Conservation (phyloP, 768 basidiomycete species). For the Auricularia cornea region DNA sequence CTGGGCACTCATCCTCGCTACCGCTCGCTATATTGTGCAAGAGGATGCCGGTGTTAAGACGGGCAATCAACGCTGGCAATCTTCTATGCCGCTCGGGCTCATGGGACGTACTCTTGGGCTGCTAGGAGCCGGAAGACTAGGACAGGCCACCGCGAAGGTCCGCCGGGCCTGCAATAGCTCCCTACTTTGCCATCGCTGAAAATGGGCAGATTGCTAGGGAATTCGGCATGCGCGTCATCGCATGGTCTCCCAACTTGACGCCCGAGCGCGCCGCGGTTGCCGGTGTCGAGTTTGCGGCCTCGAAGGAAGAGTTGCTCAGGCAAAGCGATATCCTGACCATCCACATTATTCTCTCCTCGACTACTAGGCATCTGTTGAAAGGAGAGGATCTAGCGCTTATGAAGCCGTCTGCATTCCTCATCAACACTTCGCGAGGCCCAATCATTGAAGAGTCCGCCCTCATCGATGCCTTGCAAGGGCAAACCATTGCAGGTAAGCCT, state of each 20-base stretch:
- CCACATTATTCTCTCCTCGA: constrained; percentile 48
- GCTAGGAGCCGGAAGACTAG: constrained; percentile 54
- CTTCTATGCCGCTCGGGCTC: constrained; percentile 40
- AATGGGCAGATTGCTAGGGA: constrained; percentile 42
- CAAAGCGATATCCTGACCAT: constrained; percentile 53
- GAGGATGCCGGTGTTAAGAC: constrained; percentile 43
- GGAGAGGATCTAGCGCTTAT: constrained; percentile 41
- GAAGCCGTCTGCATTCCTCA: constrained; percentile 49
- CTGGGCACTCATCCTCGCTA: constrained; percentile 53
- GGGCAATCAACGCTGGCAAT: constrained; percentile 47
- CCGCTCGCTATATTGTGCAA: constrained; percentile 37
- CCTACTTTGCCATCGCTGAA: not conserved
- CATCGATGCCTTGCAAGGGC: constrained; percentile 36
- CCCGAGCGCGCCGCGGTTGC: constrained; percentile 43
- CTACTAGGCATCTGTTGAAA: constrained; percentile 42
- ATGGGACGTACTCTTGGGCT: constrained; percentile 50
- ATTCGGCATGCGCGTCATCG: constrained; percentile 52
- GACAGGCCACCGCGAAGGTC: constrained; percentile 44
- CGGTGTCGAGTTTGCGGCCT: constrained; percentile 39
- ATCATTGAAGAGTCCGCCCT: constrained; percentile 53
- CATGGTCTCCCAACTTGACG: constrained; percentile 60
- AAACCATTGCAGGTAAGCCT: constrained; percentile 33
- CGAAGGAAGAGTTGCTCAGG: constrained; percentile 46
- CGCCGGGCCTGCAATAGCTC: constrained; percentile 4
- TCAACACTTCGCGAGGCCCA: constrained; percentile 62